phyloP scores from a whole-genome alignment of 345 rosid genomes.

The Salix udensis region DNA sequence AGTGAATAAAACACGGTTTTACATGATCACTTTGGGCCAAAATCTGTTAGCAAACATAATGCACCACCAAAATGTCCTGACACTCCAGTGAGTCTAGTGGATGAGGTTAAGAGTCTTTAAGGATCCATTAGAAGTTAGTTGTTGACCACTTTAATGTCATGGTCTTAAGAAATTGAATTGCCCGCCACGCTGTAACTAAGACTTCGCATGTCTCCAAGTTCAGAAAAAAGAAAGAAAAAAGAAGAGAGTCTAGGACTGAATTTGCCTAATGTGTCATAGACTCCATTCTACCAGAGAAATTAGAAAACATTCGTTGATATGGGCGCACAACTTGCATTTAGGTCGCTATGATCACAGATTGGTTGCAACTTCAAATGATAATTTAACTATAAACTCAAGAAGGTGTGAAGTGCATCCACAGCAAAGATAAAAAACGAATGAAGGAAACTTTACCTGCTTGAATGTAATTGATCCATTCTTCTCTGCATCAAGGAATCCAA shows the following conservation, averaged over 20 bases:
- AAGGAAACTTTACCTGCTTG: conserved; percentile 58
- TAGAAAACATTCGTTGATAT: not conserved
- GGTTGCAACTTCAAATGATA: not conserved
- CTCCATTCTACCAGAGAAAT: not conserved
- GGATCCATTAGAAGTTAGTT: not conserved
- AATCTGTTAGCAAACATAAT: not conserved
- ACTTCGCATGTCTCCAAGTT: not conserved
- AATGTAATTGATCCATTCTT: conserved; percentile 71
- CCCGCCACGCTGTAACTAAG: not conserved
- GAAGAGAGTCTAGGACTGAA: not conserved
- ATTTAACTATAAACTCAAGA: not conserved
- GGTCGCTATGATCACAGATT: not conserved
- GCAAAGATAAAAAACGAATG: not conserved
- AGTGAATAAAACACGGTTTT: not conserved
- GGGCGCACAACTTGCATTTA: not conserved
- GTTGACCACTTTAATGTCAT: not conserved
- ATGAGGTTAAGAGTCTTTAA: not conserved
- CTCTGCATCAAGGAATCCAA: conserved; percentile 77
- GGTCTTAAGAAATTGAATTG: not conserved
- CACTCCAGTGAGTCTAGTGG: not conserved
- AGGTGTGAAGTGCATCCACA: not conserved
- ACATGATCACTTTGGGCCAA: not conserved
- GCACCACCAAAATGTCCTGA: not conserved
- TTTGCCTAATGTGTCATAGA: not conserved
- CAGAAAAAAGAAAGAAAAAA: too few species aligned